Conservation (phyloP, 148 eudicot genomes). For the Persicaria maculosa region DNA sequence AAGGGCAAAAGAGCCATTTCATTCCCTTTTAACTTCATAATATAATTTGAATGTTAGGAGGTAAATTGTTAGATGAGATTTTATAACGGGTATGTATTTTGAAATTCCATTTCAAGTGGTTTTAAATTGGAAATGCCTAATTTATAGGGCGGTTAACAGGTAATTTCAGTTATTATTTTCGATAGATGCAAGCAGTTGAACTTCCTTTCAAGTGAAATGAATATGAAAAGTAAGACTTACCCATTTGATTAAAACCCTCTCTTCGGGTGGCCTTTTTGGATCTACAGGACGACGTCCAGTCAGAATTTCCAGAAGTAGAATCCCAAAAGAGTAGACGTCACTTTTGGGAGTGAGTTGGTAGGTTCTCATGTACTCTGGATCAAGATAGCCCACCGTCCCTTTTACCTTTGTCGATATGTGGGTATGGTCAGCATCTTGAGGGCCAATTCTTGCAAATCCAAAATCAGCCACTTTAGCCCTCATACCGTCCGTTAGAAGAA, state of each 20-base stretch:
- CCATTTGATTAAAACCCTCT: slow-evolving; percentile 82
- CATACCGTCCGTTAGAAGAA: slow-evolving; percentile 68
- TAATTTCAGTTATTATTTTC: background rate
- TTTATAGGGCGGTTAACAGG: background rate
- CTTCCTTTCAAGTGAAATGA: background rate
- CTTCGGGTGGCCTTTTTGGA: slow-evolving; percentile 46
- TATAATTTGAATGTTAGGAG: no score
- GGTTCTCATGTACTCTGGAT: slow-evolving; percentile 95
- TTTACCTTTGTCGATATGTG: slow-evolving; percentile 84
- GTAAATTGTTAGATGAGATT: no score
- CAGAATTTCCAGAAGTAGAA: slow-evolving; percentile 64
- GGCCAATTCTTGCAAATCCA: slow-evolving; percentile 83
- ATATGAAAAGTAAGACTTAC: slow-evolving; percentile 31
- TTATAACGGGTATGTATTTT: no score
- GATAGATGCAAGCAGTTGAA: background rate
- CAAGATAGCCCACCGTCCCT: slow-evolving; percentile 94
- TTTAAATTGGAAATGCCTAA: background rate
- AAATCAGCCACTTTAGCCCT: slow-evolving; percentile 95
- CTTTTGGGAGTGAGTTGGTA: slow-evolving; percentile 80
- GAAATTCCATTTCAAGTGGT: no score
- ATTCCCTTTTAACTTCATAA: no score
- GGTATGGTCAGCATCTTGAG: slow-evolving; percentile 53
- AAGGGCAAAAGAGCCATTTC: no score
- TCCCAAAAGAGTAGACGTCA: slow-evolving; percentile 89
- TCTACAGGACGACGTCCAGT: slow-evolving; percentile 95